Conservation (phyloP, 2,329 filamentous ascomycete species). For the Alternaria viburni region DNA sequence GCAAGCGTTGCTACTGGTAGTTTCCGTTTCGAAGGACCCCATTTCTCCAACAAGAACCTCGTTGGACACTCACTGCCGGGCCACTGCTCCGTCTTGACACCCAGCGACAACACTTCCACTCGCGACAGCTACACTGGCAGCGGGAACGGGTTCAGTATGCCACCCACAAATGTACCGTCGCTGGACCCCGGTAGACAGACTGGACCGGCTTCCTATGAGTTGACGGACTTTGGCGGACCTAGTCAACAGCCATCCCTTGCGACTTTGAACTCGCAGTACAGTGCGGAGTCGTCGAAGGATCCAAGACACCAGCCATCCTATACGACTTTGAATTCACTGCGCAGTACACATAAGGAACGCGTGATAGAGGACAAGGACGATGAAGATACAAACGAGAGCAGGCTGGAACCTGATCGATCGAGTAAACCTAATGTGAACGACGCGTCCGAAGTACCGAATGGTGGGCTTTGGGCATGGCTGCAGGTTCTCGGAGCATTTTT, state of each 20-base stretch:
- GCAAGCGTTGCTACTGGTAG: neutral
- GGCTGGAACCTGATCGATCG: constrained; percentile 29
- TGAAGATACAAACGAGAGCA: neutral
- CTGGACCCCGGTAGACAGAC: neutral
- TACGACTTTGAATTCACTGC: neutral
- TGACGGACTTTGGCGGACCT: constrained; percentile 19
- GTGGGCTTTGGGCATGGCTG: constrained; percentile 56
- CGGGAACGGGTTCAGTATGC: neutral
- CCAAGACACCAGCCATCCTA: neutral
- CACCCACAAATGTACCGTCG: neutral
- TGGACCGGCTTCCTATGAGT: neutral
- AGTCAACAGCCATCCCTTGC: constrained; percentile 18
- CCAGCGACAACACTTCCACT: neutral
- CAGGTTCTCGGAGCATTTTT: constrained; percentile 58
- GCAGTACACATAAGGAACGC: constrained; percentile 10
- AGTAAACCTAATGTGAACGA: constrained; percentile 49
- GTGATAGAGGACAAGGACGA: constrained; percentile 17
- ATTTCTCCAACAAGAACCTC: neutral
- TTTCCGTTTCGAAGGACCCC: neutral
- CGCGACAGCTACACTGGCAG: neutral
- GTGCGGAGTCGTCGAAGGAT: neutral
- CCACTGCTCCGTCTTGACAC: neutral
- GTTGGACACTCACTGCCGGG: neutral
- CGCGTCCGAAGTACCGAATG: constrained; percentile 53
- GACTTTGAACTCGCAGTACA: neutral